A percentile compares a stretch with the other conserved stretches of the same genome.
Conservation (phyloP, 2,329 filamentous ascomycete genomes). For the Paecilomyces dactylethromorphus region DNA sequence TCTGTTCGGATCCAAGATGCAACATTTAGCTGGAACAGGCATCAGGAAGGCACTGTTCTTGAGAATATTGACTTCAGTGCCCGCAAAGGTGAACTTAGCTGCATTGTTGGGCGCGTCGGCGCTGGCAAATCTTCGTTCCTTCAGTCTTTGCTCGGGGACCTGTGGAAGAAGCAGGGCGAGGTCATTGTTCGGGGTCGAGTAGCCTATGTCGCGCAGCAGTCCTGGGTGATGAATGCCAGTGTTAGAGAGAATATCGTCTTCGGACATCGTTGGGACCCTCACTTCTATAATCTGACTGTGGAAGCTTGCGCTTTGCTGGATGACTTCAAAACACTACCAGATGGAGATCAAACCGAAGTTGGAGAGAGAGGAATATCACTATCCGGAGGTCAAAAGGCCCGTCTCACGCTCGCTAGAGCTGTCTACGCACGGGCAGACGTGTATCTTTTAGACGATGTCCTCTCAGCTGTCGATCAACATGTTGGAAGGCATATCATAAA, state of each 20-base stretch:
- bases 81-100: constrained; percentile 87
- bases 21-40: constrained; percentile 90
- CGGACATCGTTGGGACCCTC: constrained; percentile 85
- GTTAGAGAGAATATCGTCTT: constrained; percentile 97
- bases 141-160: constrained; percentile 78
- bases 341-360: constrained; percentile 94
- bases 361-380: constrained; percentile 94
- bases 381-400: constrained; percentile 92
- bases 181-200: constrained; percentile 75
- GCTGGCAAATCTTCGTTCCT: constrained; percentile 91
- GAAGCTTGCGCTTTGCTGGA: constrained; percentile 85
- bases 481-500: constrained; percentile 93
- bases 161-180: constrained; percentile 82
- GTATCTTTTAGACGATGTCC: constrained; percentile 86
- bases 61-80: constrained; percentile 82
- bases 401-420: constrained; percentile 82
- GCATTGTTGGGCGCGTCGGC: constrained; percentile 90
- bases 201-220: constrained; percentile 86
- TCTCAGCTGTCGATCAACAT: constrained; percentile 97
- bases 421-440: constrained; percentile 97
- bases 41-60: constrained; percentile 61
- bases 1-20: constrained; percentile 75
- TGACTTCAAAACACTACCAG: constrained; percentile 85
- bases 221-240: constrained; percentile 97
- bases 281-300: constrained; percentile 90